Conservation (phyloP, 179 eudicot genomes). For the Spergularia azorica region DNA sequence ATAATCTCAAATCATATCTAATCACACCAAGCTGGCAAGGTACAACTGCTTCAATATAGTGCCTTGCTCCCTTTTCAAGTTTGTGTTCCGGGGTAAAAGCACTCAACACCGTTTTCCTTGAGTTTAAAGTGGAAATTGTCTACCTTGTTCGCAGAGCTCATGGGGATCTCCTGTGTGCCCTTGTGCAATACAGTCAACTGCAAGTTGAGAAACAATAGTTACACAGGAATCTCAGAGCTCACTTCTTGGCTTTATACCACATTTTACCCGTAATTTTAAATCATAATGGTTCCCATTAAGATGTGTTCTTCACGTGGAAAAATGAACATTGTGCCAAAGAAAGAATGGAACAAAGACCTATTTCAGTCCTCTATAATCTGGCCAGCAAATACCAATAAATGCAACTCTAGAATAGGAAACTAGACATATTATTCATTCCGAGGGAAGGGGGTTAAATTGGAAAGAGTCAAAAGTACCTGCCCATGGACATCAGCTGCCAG, state of each 20-base stretch:
- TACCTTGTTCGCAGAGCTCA: slow-evolving; percentile 34
- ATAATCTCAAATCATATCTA: background rate
- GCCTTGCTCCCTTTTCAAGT: slow-evolving; percentile 36
- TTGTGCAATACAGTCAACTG: slow-evolving; percentile 77
- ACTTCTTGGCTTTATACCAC: background rate
- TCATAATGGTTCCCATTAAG: background rate
- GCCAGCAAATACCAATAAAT: background rate
- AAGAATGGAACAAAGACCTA: background rate
- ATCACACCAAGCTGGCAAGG: background rate
- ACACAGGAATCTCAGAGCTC: background rate
- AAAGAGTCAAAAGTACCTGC: slow-evolving; percentile 53
- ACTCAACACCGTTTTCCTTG: slow-evolving; percentile 70
- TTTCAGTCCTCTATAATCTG: background rate
- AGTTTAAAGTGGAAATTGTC: slow-evolving; percentile 69
- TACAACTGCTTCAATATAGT: background rate
- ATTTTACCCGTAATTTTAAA: background rate
- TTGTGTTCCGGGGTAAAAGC: slow-evolving; percentile 74
- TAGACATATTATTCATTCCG: background rate
- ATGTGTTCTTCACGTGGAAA: slow-evolving; percentile 1
- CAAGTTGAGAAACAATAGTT: slow-evolving; percentile 19
- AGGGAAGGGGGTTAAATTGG: background rate
- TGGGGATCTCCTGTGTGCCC: slow-evolving; percentile 30
- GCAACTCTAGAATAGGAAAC: too few species aligned
- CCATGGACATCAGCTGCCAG: slow-evolving; percentile 91
- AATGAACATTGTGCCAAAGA: background rate